Conservation (phyloP, 345 rosid genomes). For the Triadica sebifera region DNA sequence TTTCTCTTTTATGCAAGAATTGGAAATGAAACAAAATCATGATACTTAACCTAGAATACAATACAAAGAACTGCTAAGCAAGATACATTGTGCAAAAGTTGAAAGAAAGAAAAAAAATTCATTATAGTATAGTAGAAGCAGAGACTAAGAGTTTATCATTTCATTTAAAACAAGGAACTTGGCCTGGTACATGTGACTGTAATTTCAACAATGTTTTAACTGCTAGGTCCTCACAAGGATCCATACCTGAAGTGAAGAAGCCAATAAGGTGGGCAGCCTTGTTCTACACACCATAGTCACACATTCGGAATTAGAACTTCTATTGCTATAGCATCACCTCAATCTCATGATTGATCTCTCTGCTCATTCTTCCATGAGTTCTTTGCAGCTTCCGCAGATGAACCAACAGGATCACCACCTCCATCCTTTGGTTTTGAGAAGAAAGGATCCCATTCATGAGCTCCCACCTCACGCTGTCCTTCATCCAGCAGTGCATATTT, state of each 20-base stretch:
- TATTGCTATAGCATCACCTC: slow-evolving; percentile 9
- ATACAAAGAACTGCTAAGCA: slow-evolving; percentile 27
- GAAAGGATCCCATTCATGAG: slow-evolving; percentile 92
- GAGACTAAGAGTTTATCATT: slow-evolving; percentile 13
- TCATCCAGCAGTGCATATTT: slow-evolving; percentile 77
- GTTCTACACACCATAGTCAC: background rate
- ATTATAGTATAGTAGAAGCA: slow-evolving; percentile 13
- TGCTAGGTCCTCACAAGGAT: slow-evolving; percentile 7
- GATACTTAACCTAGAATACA: slow-evolving; percentile 22
- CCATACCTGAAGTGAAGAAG: slow-evolving; percentile 11
- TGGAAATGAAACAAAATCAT: slow-evolving; percentile 14
- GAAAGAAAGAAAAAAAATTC: background rate
- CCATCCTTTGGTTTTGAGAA: slow-evolving; percentile 80
- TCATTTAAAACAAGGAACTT: slow-evolving; percentile 12
- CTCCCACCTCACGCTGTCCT: slow-evolving; percentile 73
- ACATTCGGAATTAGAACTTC: slow-evolving; percentile 10
- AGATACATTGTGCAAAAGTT: slow-evolving; percentile 10
- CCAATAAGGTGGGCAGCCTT: background rate
- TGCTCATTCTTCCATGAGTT: slow-evolving; percentile 87
- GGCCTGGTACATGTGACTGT: slow-evolving; percentile 11
- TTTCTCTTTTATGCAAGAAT: background rate
- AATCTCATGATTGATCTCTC: slow-evolving; percentile 45
- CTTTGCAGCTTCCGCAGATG: slow-evolving; percentile 71
- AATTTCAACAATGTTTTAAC: slow-evolving; percentile 18
- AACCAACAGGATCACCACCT: slow-evolving; percentile 40